Conservation (phyloP, 2,329 filamentous ascomycete species). For the Xylariaceae sp. region DNA sequence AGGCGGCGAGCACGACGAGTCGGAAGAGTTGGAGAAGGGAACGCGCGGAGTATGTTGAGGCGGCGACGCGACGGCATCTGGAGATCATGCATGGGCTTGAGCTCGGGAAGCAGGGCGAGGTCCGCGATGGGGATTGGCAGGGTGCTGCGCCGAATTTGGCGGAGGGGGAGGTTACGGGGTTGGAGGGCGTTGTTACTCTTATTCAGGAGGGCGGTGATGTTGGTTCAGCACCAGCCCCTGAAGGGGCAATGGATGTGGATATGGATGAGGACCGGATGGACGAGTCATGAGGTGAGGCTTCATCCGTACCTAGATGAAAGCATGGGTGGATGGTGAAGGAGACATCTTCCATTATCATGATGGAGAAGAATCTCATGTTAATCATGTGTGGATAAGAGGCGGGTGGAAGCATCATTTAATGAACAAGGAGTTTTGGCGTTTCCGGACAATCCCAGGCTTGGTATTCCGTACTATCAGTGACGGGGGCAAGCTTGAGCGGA, state of each 20-base stretch:
- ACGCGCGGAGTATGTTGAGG: conserved; percentile 77
- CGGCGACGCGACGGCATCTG: conserved; percentile 69
- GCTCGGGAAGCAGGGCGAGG: conserved; percentile 54
- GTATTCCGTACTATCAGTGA: neutral
- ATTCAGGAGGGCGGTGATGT: conserved; percentile 37
- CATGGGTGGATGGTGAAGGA: neutral
- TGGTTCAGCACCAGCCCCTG: neutral
- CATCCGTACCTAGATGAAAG: neutral
- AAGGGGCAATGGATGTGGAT: conserved; percentile 12
- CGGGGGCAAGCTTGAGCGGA: neutral
- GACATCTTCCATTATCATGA: neutral
- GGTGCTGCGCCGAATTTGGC: conserved; percentile 46
- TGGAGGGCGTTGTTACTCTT: conserved; percentile 45
- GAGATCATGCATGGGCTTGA: conserved; percentile 65
- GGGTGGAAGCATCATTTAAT: neutral
- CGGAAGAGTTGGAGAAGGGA: conserved; percentile 60
- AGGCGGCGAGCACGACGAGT: conserved; percentile 23
- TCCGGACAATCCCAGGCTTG: conserved; percentile 1
- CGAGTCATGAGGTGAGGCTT: conserved; percentile 24
- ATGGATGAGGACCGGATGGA: conserved; percentile 25
- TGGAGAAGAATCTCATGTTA: neutral
- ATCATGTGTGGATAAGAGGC: neutral
- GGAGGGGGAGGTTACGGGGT: conserved; percentile 50
- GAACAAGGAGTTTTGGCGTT: conserved; percentile 11
- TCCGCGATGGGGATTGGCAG: conserved; percentile 61